These are phyloP conservation scores for Geotrichum candidum DNA, from an alignment of 1,139 yeast genomes.

Conservation along the genomic window DNA sequence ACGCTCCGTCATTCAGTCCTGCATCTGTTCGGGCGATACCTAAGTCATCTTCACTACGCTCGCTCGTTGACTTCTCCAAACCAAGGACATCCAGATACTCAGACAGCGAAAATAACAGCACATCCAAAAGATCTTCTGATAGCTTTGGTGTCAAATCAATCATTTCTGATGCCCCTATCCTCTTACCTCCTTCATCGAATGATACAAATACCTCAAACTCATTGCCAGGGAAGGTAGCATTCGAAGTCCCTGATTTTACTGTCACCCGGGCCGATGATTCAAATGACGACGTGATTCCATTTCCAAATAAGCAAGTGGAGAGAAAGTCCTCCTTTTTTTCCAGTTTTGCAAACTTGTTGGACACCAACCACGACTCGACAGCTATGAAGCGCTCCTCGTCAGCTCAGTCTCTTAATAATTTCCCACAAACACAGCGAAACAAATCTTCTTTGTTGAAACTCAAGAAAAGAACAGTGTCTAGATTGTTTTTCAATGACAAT, in stretches of 20 bases:
- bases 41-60: conserved; percentile 11
- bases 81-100: neutral
- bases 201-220: conserved; percentile 3
- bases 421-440: conserved; percentile 3
- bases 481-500: conserved; percentile 19
- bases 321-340: conserved; percentile 9
- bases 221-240: conserved; percentile 8
- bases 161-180: neutral
- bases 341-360: conserved; percentile 9
- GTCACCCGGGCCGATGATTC: conserved; percentile 9
- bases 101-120: neutral
- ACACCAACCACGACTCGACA: conserved; percentile 6
- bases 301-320: neutral
- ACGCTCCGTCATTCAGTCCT: neutral
- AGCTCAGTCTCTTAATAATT: conserved; percentile 4
- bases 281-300: neutral
- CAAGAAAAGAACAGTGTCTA: conserved; percentile 21
- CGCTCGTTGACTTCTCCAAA: conserved; percentile 10
- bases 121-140: conserved; percentile 3
- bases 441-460: conserved; percentile 20
- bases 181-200: conserved; percentile 1
- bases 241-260: conserved; percentile 3
- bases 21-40: conserved; percentile 5
- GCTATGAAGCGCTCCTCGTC: conserved; percentile 9
- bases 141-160: conserved; percentile 3